Percentiles rank a stretch among this genome's conserved stretches.
Conservation (phyloP, 345 rosid species). For the Eutrema japonicum region DNA sequence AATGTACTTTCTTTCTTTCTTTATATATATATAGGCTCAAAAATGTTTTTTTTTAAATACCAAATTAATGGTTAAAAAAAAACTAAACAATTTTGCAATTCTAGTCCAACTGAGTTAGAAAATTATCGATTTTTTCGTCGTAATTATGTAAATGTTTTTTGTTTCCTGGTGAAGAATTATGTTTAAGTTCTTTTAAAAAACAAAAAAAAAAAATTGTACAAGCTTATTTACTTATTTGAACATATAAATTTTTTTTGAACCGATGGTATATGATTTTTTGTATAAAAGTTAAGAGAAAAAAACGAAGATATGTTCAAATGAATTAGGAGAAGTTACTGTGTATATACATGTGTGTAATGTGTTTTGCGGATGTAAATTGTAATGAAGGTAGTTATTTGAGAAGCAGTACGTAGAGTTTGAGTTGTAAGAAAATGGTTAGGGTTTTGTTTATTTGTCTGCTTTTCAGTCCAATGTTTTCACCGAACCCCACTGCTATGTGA, state of each 20-base stretch:
- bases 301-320: constrained; percentile 3
- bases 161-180: background rate
- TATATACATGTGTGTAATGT: constrained; percentile 2
- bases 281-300: background rate
- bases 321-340: constrained; percentile 6
- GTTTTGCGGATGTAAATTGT: background rate
- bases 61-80: too few species aligned
- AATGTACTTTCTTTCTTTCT: constrained; percentile 8
- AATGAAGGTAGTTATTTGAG: constrained; percentile 26
- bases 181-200: too few species aligned
- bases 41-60: background rate
- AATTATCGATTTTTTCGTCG: background rate
- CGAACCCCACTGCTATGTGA: constrained; percentile 51
- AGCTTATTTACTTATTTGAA: background rate
- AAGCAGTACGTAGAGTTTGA: constrained; percentile 33
- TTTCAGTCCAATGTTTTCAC: constrained; percentile 37
- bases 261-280: background rate
- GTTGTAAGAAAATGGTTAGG: constrained; percentile 42
- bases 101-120: background rate
- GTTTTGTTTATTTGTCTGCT: constrained; percentile 39
- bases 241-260: background rate
- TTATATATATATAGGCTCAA: too few species aligned
- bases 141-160: background rate
- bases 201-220: background rate
- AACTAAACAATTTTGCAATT: background rate